phyloP scores from a whole-genome alignment of 2,329 filamentous ascomycete species.

The Fusarium begoniae region DNA sequence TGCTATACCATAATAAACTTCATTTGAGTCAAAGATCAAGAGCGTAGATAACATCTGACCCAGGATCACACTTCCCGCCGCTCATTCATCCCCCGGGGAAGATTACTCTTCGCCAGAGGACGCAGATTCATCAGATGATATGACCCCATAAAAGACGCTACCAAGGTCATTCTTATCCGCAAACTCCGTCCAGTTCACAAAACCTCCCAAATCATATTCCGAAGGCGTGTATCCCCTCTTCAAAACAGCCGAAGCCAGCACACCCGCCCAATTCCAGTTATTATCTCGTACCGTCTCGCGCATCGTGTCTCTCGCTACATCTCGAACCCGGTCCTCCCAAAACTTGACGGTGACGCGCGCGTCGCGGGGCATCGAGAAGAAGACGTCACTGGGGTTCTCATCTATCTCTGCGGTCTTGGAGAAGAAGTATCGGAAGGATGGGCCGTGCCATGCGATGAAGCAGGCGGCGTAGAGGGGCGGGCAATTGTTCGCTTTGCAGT shows the following conservation, averaged over 20 bases:
- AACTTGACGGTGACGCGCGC: rapidly evolving
- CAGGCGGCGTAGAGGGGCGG: background rate
- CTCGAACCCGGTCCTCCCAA: background rate
- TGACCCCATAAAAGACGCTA: rapidly evolving
- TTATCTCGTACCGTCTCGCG: background rate
- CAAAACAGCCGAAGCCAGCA: background rate
- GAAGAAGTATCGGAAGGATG: background rate
- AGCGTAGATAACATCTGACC: background rate
- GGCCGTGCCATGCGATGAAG: background rate
- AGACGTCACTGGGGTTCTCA: background rate
- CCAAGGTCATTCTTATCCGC: background rate
- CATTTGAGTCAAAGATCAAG: rapidly evolving
- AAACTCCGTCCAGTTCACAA: background rate
- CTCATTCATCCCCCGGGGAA: rapidly evolving
- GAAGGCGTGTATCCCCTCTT: background rate
- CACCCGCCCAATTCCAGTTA: background rate
- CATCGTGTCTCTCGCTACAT: background rate
- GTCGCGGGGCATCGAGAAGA: background rate
- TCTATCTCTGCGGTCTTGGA: rapidly evolving
- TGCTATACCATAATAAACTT: background rate
- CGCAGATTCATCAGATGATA: background rate
- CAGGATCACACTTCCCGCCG: rapidly evolving
- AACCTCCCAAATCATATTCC: background rate
- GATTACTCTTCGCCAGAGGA: background rate
- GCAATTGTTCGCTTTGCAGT: background rate